Percentiles rank a stretch among this genome's conserved stretches.
Evolutionary conservation across 2,329 filamentous ascomycete species (phyloP).

Genomic region (Penicillium sp.): DNA sequence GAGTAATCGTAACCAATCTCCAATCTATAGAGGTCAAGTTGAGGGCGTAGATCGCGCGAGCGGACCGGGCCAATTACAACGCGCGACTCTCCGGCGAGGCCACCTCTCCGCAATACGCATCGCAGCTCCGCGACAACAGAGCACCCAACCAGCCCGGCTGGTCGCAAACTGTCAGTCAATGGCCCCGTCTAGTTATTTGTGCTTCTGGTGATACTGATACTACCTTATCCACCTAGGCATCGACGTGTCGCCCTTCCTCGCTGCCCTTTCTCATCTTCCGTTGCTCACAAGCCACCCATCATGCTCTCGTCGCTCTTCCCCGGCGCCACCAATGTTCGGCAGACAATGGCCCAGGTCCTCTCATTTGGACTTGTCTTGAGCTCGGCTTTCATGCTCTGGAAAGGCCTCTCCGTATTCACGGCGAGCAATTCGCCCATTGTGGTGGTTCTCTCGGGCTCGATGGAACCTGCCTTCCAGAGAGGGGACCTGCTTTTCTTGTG

Average conservation of each 20-base stretch:
- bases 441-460: constrained; percentile 64
- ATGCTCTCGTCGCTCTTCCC: constrained; percentile 67
- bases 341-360: constrained; percentile 75
- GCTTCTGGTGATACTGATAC: too few species aligned
- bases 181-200: too few species aligned
- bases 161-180: constrained; percentile 1
- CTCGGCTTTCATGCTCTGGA: constrained; percentile 88
- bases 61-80: neutral
- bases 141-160: constrained; percentile 9
- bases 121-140: constrained; percentile 14
- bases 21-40: too few species aligned
- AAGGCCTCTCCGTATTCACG: constrained; percentile 74
- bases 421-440: constrained; percentile 70
- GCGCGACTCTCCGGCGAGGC: constrained; percentile 8
- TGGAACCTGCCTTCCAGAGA: constrained; percentile 66
- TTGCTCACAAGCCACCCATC: constrained; percentile 30
- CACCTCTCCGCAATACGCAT: constrained; percentile 21
- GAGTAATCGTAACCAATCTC: too few species aligned
- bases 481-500: constrained; percentile 64
- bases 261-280: constrained; percentile 5
- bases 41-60: too few species aligned
- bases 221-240: neutral
- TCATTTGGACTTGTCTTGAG: constrained; percentile 87
- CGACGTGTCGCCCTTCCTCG: neutral
- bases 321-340: constrained; percentile 66